Conservation (phyloP, 2,329 filamentous ascomycete genomes). For the Fusarium buxicola region DNA sequence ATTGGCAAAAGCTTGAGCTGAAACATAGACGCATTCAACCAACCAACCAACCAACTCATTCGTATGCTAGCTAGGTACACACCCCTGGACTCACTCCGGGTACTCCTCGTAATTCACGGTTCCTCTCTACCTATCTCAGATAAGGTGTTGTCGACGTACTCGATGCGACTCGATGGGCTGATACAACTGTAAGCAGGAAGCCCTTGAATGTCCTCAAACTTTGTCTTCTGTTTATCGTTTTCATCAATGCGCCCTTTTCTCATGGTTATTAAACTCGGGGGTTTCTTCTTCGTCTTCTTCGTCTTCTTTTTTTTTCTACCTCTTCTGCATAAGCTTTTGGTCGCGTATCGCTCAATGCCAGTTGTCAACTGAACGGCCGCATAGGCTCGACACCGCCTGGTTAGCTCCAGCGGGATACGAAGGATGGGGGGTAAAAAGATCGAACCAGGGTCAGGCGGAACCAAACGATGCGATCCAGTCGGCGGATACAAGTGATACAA, state of each 20-base stretch:
- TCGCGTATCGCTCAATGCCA: constrained; percentile 1
- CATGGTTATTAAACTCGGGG: not conserved
- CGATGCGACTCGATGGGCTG: constrained; percentile 32
- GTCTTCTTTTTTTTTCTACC: too few relatives aligned
- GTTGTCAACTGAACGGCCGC: constrained; percentile 9
- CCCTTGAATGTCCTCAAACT: constrained; percentile 20
- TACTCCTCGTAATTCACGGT: constrained; percentile 16
- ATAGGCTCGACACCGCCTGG: constrained; percentile 21
- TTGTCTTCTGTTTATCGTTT: constrained; percentile 17
- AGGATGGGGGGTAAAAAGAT: constrained; percentile 16
- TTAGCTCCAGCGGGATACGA: constrained; percentile 2
- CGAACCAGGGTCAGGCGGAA: constrained; percentile 5
- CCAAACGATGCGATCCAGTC: constrained; percentile 16
- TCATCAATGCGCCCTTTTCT: not conserved
- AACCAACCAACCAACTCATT: too few relatives aligned
- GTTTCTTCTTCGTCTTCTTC: too few relatives aligned
- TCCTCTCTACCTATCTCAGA: constrained; percentile 31
- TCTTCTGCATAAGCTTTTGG: not conserved
- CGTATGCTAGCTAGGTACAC: constrained; percentile 21
- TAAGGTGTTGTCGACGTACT: constrained; percentile 40
- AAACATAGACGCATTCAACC: constrained; percentile 33
- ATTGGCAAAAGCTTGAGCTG: constrained; percentile 23
- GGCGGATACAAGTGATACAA: constrained; percentile 16
- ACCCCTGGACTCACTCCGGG: not conserved
- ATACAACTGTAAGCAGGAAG: constrained; percentile 39